Conservation (phyloP, 768 basidiomycete genomes). For the Hortiboletus campestris region DNA sequence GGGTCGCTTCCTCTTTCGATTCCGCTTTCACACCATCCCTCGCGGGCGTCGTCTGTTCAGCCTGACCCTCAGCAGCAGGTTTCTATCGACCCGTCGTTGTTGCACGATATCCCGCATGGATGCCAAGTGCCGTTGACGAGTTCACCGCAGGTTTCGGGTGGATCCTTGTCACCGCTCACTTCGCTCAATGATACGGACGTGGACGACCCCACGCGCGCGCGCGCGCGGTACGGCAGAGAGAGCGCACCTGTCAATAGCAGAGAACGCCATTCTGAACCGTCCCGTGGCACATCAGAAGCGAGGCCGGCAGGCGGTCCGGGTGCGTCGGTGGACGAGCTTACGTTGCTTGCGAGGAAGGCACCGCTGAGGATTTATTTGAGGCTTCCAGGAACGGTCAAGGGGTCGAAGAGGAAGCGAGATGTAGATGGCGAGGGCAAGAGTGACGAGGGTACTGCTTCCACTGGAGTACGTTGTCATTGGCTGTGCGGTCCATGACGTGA, state of each 20-base stretch:
- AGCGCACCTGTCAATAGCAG: too few species aligned
- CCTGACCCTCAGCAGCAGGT: not conserved
- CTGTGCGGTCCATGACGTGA: too few species aligned
- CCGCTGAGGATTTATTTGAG: slow-evolving; percentile 10
- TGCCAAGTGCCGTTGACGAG: not conserved
- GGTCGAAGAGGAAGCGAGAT: slow-evolving; percentile 17
- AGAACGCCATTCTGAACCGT: not conserved
- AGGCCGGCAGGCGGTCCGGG: slow-evolving; percentile 16
- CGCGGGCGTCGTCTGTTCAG: not conserved
- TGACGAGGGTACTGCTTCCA: not conserved
- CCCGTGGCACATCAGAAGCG: not conserved
- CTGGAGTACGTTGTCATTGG: too few species aligned
- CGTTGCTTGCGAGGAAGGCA: slow-evolving; percentile 12
- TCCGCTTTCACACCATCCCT: not conserved
- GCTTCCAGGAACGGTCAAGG: slow-evolving; percentile 3
- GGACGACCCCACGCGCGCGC: not conserved
- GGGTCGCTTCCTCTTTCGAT: not conserved
- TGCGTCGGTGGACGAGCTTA: slow-evolving; percentile 20
- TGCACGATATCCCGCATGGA: not conserved
- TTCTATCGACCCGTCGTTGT: slow-evolving; percentile 12
- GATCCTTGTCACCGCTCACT: slow-evolving; percentile 16
- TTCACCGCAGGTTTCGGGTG: not conserved
- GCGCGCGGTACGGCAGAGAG: too few species aligned
- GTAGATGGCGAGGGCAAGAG: not conserved
- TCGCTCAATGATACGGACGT: slow-evolving; percentile 9